Evolutionary conservation across 148 eudicot species (phyloP).

Genomic region (Rhododendron vialii): DNA sequence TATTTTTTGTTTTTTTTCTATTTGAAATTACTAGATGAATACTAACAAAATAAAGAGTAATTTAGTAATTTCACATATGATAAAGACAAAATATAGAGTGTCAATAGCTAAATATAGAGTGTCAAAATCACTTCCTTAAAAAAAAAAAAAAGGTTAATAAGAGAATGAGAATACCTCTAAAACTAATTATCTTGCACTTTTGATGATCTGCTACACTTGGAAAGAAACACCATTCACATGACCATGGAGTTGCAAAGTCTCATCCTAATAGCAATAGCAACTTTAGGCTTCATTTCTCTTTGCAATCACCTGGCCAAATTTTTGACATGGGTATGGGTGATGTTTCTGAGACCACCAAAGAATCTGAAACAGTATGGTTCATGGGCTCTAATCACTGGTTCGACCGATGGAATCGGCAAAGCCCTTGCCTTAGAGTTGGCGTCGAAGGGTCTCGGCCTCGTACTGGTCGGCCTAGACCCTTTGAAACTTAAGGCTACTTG

Average conservation of each 20-base stretch:
- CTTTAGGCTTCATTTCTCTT: conserved; percentile 22
- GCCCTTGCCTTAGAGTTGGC: conserved; percentile 41
- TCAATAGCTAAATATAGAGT: too few species aligned
- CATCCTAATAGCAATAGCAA: conserved; percentile 6
- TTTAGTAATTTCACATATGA: too few species aligned
- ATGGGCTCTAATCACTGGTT: conserved; percentile 58
- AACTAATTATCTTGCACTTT: neutral
- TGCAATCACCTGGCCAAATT: conserved; percentile 7
- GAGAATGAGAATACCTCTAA: neutral
- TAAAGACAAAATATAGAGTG: too few species aligned
- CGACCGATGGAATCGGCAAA: conserved; percentile 58
- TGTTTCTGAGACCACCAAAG: conserved; percentile 39
- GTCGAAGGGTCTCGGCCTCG: conserved; percentile 39
- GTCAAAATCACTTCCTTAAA: too few species aligned
- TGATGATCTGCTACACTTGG: neutral
- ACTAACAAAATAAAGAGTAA: too few species aligned
- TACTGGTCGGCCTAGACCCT: conserved; percentile 40
- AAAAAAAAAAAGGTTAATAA: neutral
- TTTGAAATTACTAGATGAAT: too few species aligned
- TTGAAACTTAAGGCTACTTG: conserved; percentile 32
- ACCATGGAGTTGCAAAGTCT: conserved; percentile 1
- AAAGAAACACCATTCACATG: neutral
- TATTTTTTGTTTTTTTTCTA: too few species aligned
- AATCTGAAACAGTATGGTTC: conserved; percentile 40
- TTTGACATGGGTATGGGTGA: conserved; percentile 28